Conservation (phyloP, 2,329 filamentous ascomycete genomes). For the Amauroascus niger region DNA sequence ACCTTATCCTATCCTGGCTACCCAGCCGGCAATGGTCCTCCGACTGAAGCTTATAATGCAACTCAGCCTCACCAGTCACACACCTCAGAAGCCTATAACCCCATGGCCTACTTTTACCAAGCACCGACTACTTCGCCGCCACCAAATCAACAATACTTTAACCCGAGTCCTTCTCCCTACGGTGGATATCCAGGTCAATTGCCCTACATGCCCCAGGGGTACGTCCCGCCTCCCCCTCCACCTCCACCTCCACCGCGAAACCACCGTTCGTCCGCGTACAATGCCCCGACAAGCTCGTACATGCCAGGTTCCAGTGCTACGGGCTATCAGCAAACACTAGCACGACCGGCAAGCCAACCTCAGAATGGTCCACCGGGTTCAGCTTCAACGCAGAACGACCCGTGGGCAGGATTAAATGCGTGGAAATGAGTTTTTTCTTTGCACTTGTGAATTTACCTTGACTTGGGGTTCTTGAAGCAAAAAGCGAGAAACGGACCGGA, state of each 20-base stretch:
- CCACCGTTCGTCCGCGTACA: slow-evolving; percentile 42
- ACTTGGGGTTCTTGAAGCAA: too few relatives aligned
- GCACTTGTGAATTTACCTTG: too few relatives aligned
- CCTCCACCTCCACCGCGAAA: slow-evolving; percentile 55
- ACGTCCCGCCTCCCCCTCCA: slow-evolving; percentile 57
- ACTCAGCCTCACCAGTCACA: slow-evolving; percentile 24
- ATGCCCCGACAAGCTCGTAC: slow-evolving; percentile 45
- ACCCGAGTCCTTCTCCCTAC: slow-evolving; percentile 27
- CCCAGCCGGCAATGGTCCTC: slow-evolving; percentile 20
- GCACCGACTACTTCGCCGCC: slow-evolving; percentile 35
- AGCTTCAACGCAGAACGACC: slow-evolving; percentile 40
- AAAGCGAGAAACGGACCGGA: not conserved
- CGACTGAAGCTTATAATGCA: not conserved
- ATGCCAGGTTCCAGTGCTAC: slow-evolving; percentile 40
- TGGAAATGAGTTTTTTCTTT: slow-evolving; percentile 57
- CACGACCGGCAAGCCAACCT: slow-evolving; percentile 30
- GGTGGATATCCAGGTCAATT: slow-evolving; percentile 28
- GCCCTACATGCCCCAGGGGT: slow-evolving; percentile 49
- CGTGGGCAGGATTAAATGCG: slow-evolving; percentile 60
- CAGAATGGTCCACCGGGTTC: slow-evolving; percentile 20
- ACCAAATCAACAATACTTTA: slow-evolving; percentile 35
- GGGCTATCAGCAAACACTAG: slow-evolving; percentile 41
- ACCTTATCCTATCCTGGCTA: slow-evolving; percentile 17
- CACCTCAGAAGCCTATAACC: slow-evolving; percentile 40
- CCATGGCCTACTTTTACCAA: slow-evolving; percentile 42